Conservation (phyloP, 2,329 filamentous ascomycete species). For the Cyanodermella asteris region DNA sequence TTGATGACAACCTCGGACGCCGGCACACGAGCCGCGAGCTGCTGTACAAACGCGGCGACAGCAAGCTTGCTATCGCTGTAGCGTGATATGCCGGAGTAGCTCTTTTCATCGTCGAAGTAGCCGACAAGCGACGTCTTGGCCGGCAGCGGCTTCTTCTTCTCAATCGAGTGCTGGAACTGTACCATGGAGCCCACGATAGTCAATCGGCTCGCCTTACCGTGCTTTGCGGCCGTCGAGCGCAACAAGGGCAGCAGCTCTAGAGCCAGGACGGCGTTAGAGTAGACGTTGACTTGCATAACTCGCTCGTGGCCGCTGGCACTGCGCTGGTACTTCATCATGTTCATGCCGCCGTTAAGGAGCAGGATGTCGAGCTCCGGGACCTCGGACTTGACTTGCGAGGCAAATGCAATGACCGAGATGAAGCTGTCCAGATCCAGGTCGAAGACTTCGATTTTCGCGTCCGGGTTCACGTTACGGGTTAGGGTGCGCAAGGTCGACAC, state of each 20-base stretch:
- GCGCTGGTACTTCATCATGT: conserved; percentile 11
- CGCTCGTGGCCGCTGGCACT: conserved; percentile 27
- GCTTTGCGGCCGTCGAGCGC: conserved; percentile 15
- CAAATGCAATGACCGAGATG: conserved; percentile 1
- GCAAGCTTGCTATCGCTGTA: background rate
- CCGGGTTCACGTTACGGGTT: background rate
- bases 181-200: conserved; percentile 18
- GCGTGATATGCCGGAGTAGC: conserved; percentile 16
- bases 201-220: conserved; percentile 6
- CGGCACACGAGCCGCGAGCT: too few species aligned
- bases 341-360: conserved; percentile 3
- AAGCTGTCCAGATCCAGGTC: conserved; percentile 4
- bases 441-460: conserved; percentile 7
- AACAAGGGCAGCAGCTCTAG: conserved; percentile 29
- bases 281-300: conserved; percentile 34
- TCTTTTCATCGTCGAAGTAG: too few species aligned
- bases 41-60: too few species aligned
- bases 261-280: conserved; percentile 33
- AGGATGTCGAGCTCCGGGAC: conserved; percentile 1
- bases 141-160: too few species aligned
- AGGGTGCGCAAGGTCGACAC: too few species aligned
- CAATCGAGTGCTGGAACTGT: too few species aligned
- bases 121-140: too few species aligned
- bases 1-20: too few species aligned
- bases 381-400: background rate